Evolutionary conservation across 108 stramenopile genomes (phyloP).

Genomic region (Skeletonema potamos): DNA sequence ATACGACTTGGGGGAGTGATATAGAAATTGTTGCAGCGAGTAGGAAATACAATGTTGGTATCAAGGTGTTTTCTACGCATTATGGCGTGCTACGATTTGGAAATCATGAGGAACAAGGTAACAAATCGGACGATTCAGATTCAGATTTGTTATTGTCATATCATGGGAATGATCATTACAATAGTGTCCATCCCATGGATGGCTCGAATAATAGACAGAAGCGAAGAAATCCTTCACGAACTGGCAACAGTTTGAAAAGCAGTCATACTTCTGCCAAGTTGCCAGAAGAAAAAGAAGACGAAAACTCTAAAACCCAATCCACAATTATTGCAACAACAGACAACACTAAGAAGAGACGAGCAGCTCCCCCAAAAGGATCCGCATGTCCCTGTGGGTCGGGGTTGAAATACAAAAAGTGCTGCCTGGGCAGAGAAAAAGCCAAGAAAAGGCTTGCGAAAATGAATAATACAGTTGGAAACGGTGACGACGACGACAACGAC

Average conservation of each 20-base stretch:
- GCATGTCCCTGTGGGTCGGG: slow-evolving; percentile 75
- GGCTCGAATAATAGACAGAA: background rate
- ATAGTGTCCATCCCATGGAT: slow-evolving; percentile 56
- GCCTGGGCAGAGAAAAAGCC: slow-evolving; percentile 47
- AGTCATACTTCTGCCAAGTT: background rate
- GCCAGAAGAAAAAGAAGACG: background rate
- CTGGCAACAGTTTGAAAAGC: background rate
- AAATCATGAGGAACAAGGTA: slow-evolving; percentile 14
- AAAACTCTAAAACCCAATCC: background rate
- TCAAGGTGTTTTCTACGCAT: slow-evolving; percentile 66
- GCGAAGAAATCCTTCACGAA: background rate
- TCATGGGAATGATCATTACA: slow-evolving; percentile 88
- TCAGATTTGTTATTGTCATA: slow-evolving; percentile 69
- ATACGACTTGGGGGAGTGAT: slow-evolving; percentile 81
- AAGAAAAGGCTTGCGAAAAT: slow-evolving; percentile 23
- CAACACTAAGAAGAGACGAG: background rate
- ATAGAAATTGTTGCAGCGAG: slow-evolving; percentile 83
- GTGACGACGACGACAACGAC: slow-evolving; percentile 15
- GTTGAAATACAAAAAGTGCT: slow-evolving; percentile 69
- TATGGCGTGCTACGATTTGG: slow-evolving; percentile 64
- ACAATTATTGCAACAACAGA: background rate
- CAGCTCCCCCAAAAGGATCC: slow-evolving; percentile 39
- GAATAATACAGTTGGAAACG: background rate
- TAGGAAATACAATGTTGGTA: slow-evolving; percentile 63
- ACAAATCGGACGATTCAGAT: background rate